Conservation (phyloP, 768 basidiomycete species). For the Leccinum subtestaceum region DNA sequence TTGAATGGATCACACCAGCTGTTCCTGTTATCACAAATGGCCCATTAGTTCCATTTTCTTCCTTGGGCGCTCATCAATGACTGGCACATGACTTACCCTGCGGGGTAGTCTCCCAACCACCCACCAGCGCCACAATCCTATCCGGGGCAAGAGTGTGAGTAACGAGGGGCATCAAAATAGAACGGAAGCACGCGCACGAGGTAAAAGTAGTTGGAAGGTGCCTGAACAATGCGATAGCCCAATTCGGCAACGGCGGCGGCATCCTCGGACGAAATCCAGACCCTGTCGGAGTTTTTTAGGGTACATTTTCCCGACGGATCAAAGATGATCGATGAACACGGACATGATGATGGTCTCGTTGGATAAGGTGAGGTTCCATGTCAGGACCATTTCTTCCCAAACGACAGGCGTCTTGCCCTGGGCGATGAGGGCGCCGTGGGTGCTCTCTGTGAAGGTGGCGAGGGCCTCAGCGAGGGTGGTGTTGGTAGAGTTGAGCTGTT, state of each 20-base stretch:
- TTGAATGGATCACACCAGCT: constrained; percentile 54
- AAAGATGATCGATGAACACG: not conserved
- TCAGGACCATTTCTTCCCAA: constrained; percentile 67
- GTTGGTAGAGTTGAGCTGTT: constrained; percentile 46
- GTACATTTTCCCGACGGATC: not conserved
- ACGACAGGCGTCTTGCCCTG: constrained; percentile 76
- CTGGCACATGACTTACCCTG: constrained; percentile 25
- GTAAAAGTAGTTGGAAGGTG: constrained; percentile 53
- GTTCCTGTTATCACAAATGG: constrained; percentile 24
- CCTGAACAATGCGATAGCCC: constrained; percentile 46
- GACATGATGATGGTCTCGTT: constrained; percentile 45
- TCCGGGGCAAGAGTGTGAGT: not conserved
- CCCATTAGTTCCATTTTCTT: not conserved
- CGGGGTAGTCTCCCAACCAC: constrained; percentile 40
- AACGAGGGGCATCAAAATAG: not conserved
- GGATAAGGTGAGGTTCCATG: constrained; percentile 37
- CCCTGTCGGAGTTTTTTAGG: constrained; percentile 19
- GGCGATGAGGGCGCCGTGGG: constrained; percentile 52
- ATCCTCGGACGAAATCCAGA: constrained; percentile 47
- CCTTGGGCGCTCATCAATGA: not conserved
- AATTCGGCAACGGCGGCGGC: constrained; percentile 37
- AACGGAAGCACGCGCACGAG: constrained; percentile 27
- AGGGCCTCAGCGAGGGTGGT: constrained; percentile 64
- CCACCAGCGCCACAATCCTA: constrained; percentile 48
- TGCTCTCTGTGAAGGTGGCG: constrained; percentile 54